Evolutionary conservation across 169 alveolate species (phyloP).

Genomic region (Cytauxzoon felis): DNA sequence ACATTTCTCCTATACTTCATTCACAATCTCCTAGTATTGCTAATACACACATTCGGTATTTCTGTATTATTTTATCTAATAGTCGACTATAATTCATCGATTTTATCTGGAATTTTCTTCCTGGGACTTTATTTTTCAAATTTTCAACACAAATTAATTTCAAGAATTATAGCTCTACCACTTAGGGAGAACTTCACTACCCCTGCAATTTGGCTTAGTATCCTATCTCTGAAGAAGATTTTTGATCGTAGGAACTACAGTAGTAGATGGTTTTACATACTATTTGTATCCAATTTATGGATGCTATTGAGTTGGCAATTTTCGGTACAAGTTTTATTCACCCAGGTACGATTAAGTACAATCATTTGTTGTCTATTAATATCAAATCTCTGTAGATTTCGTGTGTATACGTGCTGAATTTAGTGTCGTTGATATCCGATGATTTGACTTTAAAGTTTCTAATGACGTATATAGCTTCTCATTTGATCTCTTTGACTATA

Average conservation of each 20-base stretch:
- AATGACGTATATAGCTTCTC: background rate
- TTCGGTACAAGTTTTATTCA: constrained; percentile 18
- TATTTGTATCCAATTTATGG: constrained; percentile 21
- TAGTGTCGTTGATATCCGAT: background rate
- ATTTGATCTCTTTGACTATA: background rate
- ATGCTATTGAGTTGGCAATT: constrained; percentile 49
- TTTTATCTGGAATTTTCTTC: constrained; percentile 16
- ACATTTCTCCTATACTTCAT: background rate
- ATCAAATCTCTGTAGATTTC: too few species aligned
- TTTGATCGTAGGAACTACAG: background rate
- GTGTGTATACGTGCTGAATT: constrained; percentile 8
- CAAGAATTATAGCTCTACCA: constrained; percentile 37
- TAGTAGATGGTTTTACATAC: background rate
- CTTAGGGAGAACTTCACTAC: constrained; percentile 41
- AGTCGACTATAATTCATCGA: constrained; percentile 8
- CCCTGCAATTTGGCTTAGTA: constrained; percentile 28
- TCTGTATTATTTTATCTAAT: constrained; percentile 17
- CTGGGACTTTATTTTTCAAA: constrained; percentile 28
- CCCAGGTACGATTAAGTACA: constrained; percentile 47
- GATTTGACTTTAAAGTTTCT: background rate
- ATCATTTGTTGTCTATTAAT: background rate
- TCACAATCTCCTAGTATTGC: background rate
- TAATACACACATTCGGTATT: constrained; percentile 22
- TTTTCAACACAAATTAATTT: constrained; percentile 19
- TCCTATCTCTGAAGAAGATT: constrained; percentile 6